Base-by-base conservation (phyloP, 768 basidiomycete species). In the Russula compacta region DNA sequence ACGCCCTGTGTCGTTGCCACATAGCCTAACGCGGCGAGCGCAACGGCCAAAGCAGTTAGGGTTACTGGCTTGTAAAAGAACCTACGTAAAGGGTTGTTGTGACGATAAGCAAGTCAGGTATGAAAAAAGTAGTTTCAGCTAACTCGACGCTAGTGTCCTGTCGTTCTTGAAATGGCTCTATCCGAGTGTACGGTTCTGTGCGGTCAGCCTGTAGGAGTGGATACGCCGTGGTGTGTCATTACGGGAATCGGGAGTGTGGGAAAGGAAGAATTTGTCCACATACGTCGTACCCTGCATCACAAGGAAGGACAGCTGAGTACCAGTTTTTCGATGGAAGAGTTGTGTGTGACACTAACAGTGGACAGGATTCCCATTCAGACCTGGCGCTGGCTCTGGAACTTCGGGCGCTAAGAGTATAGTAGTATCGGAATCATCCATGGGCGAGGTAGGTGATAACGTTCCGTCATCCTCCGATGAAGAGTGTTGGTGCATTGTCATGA, bases 41-140 rank as follows among this genome's bases (percentile, higher is more conserved):
- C 87, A 47, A 79, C 70, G 3, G 85, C 77, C 39, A 92, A 80
- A 32, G 86, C 83, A 11, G 89, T 85, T 55, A 93, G 75, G 0
- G 91, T 93, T 39, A 89, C 75, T 3, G 90, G 91, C 60, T 86
- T 89, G 75, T 88, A 93, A 71, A 93, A 89, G 75, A 92, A 93
- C 67, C 89, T 92, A 53, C 29, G 57, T 54, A 29, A 46, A n/a
- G 35, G 29, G 51, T 51, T 21, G 53, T 42, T 51, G 55, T n/a
- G 42, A 38, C 62, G 40, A 63, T 56, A 53, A 56, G 35, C 58
- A 42, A 24, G 21, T 38, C 21, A 46, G 44, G 43, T 61, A 46
- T 39, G 21, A 56, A n/a, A 57, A 50, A 21, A 54, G 57, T 35
- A 29, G 33, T 76, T 85, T 67, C 15, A 42, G 44, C 61, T 43